A percentile compares a stretch with the other conserved stretches of the same genome.
Evolutionary conservation across 2,329 filamentous ascomycete genomes (phyloP).

Genomic region (Colletotrichum kahawae): DNA sequence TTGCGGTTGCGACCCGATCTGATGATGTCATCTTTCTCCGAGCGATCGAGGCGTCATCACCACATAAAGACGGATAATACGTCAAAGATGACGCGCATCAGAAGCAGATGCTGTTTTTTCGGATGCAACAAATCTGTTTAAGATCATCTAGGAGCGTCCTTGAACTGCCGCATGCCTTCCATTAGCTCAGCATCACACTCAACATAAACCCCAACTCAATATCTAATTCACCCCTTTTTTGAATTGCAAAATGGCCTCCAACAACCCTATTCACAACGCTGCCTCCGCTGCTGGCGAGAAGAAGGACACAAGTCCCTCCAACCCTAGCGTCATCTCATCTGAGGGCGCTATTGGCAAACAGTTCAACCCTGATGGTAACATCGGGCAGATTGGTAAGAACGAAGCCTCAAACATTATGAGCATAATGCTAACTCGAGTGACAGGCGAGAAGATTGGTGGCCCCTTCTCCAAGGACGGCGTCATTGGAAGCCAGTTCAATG

Average conservation of each 20-base stretch:
- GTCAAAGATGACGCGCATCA: slow-evolving; percentile 8
- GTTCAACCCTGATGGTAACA: slow-evolving; percentile 15
- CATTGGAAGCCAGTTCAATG: slow-evolving; percentile 15
- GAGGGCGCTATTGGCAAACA: slow-evolving; percentile 16
- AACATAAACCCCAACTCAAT: neutral
- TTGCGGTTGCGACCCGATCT: neutral
- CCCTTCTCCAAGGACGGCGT: slow-evolving; percentile 9
- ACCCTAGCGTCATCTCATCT: slow-evolving; percentile 13
- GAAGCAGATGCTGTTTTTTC: neutral
- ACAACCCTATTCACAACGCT: neutral
- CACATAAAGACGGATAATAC: neutral
- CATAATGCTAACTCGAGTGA: accelerated
- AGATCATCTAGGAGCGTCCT: neutral
- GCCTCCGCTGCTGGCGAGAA: neutral
- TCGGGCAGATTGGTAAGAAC: slow-evolving; percentile 10
- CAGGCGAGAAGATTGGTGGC: slow-evolving; percentile 8
- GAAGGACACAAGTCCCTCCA: slow-evolving; percentile 9
- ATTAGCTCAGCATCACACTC: neutral
- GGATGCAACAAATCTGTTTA: neutral
- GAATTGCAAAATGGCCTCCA: slow-evolving; percentile 1
- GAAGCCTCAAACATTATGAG: accelerated
- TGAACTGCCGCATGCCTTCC: too few relatives aligned
- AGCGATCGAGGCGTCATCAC: slow-evolving; percentile 1
- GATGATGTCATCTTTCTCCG: slow-evolving; percentile 8
- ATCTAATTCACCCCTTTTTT: neutral